Evolutionary conservation across 2,329 filamentous ascomycete species (phyloP), one percentile per base, ranked within the genome.

Genomic region (Apiospora malaysiana): DNA sequence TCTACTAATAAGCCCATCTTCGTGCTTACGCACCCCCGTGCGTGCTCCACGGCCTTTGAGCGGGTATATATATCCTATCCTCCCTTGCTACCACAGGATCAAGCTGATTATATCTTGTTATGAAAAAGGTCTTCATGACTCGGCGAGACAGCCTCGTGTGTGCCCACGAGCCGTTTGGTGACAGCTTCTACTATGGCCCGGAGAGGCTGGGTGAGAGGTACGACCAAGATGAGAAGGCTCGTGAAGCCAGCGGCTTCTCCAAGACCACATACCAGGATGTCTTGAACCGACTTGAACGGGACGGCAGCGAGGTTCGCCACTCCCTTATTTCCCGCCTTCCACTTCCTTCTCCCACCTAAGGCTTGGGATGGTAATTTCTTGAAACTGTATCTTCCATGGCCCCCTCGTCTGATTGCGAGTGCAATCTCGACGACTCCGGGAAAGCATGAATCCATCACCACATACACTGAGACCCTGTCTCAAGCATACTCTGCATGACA

Each of bases 11-110:
- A 91, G 79, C 92, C 93, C 49, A 93, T 98, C 81, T 98, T 98
- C 81, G 91, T 96, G 78, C 94, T 92, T 71, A 98, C 96, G 77
- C 95, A 98, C 83, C 96, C 96, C 46, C 89, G 96, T 82, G 94
- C 95, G 74, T 98, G 95, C 85, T 98, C 95, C 71, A 98, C 96
- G 67, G 96, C 96, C 42, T 99, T 98, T 84, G 96, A 99, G 86
- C 88, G 95, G 82, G 95, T 97, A 86, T 79, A 32, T 68, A 32
- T 46, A 42, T 67, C 43, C 56, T 43, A 70, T 68, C 45, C 21
- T 63, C 1, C 56, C 56, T 63, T 63, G 27, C n/a, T n/a, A 9
- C 46, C 56, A 40, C 56, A 21, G 56, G 9, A 27, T 47, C 51
- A 70, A 63, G 56, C 51, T 66, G 12, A 67, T 37, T 47, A 16